phyloP scores from a whole-genome alignment of 169 alveolate genomes.

The Nephromyces sp. region DNA sequence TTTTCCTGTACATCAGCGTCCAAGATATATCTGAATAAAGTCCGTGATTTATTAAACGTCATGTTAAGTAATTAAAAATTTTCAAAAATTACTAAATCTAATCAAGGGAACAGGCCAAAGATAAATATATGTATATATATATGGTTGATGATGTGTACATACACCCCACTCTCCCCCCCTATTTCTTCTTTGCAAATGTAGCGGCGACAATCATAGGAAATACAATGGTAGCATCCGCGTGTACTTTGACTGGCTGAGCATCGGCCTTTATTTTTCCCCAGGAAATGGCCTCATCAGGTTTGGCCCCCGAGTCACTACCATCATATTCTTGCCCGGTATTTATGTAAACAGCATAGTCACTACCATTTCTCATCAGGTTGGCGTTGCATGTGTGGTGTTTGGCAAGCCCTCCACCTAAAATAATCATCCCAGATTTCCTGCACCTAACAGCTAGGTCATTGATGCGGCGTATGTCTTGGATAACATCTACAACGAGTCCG shows the following conservation, averaged over 20 bases:
- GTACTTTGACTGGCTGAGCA: conserved; percentile 91
- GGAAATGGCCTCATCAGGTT: conserved; percentile 97
- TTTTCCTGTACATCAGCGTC: too few species aligned
- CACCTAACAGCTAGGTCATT: conserved; percentile 86
- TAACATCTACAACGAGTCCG: conserved; percentile 88
- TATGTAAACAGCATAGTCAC: conserved; percentile 94
- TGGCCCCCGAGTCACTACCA: conserved; percentile 99
- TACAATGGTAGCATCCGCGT: conserved; percentile 48
- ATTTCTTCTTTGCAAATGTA: too few species aligned
- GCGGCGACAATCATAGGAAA: conserved; percentile 47
- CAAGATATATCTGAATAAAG: too few species aligned
- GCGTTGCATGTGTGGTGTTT: conserved; percentile 99
- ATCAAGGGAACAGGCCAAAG: too few species aligned
- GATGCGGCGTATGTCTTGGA: conserved; percentile 81
- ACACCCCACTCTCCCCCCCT: too few species aligned
- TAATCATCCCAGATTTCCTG: conserved; percentile 86
- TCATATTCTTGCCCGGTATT: conserved; percentile 89
- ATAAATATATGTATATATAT: too few species aligned
- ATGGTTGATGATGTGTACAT: too few species aligned
- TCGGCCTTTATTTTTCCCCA: conserved; percentile 97
- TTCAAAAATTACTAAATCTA: too few species aligned
- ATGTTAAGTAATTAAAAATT: too few species aligned
- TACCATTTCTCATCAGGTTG: conserved; percentile 97
- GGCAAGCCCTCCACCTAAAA: conserved; percentile 74
- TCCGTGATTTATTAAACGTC: too few species aligned